A percentile compares a stretch with the other conserved stretches of the same genome.
These are phyloP conservation scores for Hypoxylon sp. DNA, from an alignment of 2,329 filamentous ascomycete species.

Conservation along the genomic window DNA sequence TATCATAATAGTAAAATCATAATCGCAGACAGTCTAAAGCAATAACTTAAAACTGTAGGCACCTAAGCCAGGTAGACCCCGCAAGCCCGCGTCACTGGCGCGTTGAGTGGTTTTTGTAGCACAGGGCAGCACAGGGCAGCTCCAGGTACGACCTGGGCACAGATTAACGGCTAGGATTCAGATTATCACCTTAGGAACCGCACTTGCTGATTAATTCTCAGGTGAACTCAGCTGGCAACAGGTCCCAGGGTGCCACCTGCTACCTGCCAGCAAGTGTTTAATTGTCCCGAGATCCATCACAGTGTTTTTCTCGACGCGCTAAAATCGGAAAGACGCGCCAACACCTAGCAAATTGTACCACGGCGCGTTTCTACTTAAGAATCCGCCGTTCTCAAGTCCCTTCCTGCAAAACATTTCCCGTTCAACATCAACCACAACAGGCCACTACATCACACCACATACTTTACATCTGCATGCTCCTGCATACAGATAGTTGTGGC, in stretches of 20 bases:
- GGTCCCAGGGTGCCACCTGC: not conserved
- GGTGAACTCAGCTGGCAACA: constrained; percentile 34
- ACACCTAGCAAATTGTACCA: constrained; percentile 17
- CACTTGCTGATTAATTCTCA: constrained; percentile 42
- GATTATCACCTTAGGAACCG: constrained; percentile 1
- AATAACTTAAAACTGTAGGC: not conserved
- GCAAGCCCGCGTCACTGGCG: constrained; percentile 23
- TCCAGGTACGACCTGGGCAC: constrained; percentile 5
- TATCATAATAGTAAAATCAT: not conserved
- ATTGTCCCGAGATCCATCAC: constrained; percentile 37
- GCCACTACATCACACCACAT: constrained; percentile 35
- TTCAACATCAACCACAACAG: constrained; percentile 44
- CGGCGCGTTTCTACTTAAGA: constrained; percentile 44
- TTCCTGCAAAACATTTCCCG: constrained; percentile 36
- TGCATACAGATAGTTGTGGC: constrained; percentile 36
- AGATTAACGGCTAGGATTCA: not conserved
- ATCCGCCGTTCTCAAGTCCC: constrained; percentile 32
- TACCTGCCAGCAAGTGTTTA: constrained; percentile 26
- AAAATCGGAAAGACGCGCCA: constrained; percentile 33
- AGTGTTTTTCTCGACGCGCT: constrained; percentile 43
- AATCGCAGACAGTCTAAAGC: not conserved
- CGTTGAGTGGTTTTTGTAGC: constrained; percentile 47
- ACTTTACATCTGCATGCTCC: constrained; percentile 36
- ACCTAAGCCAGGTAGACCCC: constrained; percentile 2
- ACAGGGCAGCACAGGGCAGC: not conserved